Base-by-base conservation (phyloP, 805 yeast genomes). In the Cyberlindnera nakhonratchasimensis region DNA sequence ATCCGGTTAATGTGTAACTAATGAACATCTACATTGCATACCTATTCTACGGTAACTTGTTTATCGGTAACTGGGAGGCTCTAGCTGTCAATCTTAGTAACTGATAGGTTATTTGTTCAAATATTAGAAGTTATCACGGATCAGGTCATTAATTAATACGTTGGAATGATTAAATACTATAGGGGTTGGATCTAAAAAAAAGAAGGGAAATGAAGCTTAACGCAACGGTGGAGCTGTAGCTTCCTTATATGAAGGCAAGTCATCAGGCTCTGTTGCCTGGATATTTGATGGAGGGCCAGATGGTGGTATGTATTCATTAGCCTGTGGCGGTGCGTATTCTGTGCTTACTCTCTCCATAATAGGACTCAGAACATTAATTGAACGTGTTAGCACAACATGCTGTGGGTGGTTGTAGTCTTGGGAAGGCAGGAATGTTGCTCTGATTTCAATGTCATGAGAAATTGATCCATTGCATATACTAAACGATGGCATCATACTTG, bases 201-300 rank as follows among this genome's bases (percentile, higher is more conserved):
- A n/a, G n/a, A 23, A 23, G 11, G 8, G 11, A 23, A 11, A 11
- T 28, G 30, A 28, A 12, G 26, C 12, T 23, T 11, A 23, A 23
- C 25, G 25, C 25, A 23, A 12, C 9, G 29, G n/a, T 7, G 25
- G 6, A n/a, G 21, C 24, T 5, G 19, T 14, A 17, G 47, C 43
- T 21, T 43, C 43, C 18, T 43, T 37, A 18, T 43, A 43, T 9
- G 43, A 19, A 8, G 47, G 47, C n/a, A 43, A 31, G 11, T 31
- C 40, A 11, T 39, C 47, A n/a, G 16, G 26, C 24, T 10, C 26
- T 20, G 26, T 12, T 33, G n/a, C 29, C 8, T 26, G 29, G 16
- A 26, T 26, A 10, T n/a, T 13, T 10, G 29, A 5, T 17, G 32
- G 19, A 14, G 32, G 32, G 11, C n/a, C 32, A 14, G 18, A 5